Conservation (phyloP, 129 eudicot species). For the Chrysanthemum seticuspe region DNA sequence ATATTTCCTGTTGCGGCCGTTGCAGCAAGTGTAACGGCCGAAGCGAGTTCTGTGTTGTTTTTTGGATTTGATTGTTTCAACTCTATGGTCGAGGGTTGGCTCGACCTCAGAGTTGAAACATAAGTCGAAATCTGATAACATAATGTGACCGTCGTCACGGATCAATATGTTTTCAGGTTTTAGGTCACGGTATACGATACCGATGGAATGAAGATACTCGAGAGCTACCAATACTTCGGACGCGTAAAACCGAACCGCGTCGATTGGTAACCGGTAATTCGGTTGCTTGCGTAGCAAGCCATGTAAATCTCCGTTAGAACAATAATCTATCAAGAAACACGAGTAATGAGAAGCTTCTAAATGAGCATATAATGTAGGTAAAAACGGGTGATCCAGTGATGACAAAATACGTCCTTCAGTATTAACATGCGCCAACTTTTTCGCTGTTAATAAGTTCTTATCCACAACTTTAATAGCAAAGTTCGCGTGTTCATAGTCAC, state of each 20-base stretch:
- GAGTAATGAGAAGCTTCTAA: slow-evolving; percentile 78
- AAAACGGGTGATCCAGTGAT: slow-evolving; percentile 75
- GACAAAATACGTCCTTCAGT: slow-evolving; percentile 72
- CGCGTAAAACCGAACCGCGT: slow-evolving; percentile 60
- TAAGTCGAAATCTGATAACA: slow-evolving; percentile 86
- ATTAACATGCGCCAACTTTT: slow-evolving; percentile 65
- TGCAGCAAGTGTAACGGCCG: background rate
- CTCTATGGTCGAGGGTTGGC: slow-evolving; percentile 45
- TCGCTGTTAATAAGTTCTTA: slow-evolving; percentile 43
- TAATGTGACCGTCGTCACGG: slow-evolving; percentile 88
- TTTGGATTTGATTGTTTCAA: background rate
- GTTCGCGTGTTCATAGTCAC: slow-evolving; percentile 68
- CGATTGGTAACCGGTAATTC: slow-evolving; percentile 43
- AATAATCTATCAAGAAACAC: slow-evolving; percentile 73
- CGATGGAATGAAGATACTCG: slow-evolving; percentile 71
- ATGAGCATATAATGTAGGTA: slow-evolving; percentile 84
- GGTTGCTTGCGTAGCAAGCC: slow-evolving; percentile 76
- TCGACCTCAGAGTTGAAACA: slow-evolving; percentile 59
- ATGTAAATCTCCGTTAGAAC: slow-evolving; percentile 78
- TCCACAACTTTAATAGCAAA: slow-evolving; percentile 87
- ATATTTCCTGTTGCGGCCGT: background rate
- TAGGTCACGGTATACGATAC: slow-evolving; percentile 78
- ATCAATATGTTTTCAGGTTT: slow-evolving; percentile 87
- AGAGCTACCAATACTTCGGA: slow-evolving; percentile 72
- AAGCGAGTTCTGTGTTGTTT: background rate